Evolutionary conservation across 345 rosid genomes (phyloP).

Genomic region (Bruguiera sexangula): DNA sequence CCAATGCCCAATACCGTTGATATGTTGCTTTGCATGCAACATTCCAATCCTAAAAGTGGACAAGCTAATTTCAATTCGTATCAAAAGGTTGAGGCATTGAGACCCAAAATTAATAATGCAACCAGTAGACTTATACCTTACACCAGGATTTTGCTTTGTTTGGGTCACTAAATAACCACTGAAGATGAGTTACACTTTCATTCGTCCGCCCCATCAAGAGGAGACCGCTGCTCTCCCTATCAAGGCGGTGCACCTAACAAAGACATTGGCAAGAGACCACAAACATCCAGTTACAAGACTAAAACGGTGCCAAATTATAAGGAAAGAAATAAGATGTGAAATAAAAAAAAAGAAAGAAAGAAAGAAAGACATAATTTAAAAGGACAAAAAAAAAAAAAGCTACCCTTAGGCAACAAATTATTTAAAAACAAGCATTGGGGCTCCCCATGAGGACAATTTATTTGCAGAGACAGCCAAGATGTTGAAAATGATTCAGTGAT

Average conservation of each 20-base stretch:
- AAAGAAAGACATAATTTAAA: neutral
- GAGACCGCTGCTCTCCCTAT: slow-evolving; percentile 88
- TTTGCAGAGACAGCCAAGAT: neutral
- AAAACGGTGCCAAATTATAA: neutral
- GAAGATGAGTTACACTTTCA: slow-evolving; percentile 67
- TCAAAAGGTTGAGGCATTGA: slow-evolving; percentile 12
- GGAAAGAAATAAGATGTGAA: neutral
- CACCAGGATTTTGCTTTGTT: slow-evolving; percentile 46
- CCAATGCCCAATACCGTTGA: slow-evolving; percentile 85
- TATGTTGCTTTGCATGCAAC: slow-evolving; percentile 66
- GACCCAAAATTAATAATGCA: neutral
- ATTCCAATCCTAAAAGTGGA: slow-evolving; percentile 62
- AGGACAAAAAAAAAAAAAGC: neutral
- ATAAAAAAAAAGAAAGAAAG: neutral
- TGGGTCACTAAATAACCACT: slow-evolving; percentile 57
- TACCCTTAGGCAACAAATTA: neutral
- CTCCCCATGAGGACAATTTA: neutral
- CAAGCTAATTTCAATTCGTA: neutral
- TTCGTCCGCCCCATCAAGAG: slow-evolving; percentile 74
- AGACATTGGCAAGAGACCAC: slow-evolving; percentile 12
- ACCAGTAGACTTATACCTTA: slow-evolving; percentile 41
- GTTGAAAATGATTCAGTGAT: neutral
- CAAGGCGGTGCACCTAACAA: slow-evolving; percentile 85
- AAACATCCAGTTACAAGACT: neutral
- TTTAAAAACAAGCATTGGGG: neutral